Conservation (phyloP, 2,329 filamentous ascomycete genomes). For the Exophiala sideris region DNA sequence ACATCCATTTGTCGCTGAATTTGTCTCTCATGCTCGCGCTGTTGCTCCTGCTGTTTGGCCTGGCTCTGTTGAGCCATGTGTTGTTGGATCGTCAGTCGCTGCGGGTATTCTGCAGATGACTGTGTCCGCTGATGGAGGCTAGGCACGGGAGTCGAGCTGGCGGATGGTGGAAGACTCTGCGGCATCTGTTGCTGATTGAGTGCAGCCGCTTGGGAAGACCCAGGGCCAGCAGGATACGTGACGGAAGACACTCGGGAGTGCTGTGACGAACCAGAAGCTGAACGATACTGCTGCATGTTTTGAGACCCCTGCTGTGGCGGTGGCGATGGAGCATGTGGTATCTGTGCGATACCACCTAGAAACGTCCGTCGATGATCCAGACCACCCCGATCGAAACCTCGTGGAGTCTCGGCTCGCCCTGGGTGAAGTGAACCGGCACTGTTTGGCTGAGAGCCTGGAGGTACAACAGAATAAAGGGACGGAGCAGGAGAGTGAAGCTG, state of each 20-base stretch:
- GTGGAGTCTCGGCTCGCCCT: constrained; percentile 14
- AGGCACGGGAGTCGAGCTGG: constrained; percentile 26
- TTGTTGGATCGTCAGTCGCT: constrained; percentile 26
- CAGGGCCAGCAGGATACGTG: constrained; percentile 15
- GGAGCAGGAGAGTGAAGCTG: constrained; percentile 26
- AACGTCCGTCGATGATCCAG: constrained; percentile 23
- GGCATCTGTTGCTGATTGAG: constrained; percentile 12
- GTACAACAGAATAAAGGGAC: constrained; percentile 25
- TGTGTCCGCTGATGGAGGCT: constrained; percentile 24
- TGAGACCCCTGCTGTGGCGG: constrained; percentile 23
- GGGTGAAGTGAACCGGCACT: constrained; percentile 10
- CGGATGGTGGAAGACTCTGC: constrained; percentile 22
- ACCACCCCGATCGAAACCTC: constrained; percentile 16
- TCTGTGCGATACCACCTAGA: constrained; percentile 19
- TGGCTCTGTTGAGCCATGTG: constrained; percentile 23
- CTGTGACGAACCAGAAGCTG: constrained; percentile 19
- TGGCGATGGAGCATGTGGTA: constrained; percentile 24
- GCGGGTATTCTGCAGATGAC: constrained; percentile 16
- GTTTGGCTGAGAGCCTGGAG: constrained; percentile 15
- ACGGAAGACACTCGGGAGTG: constrained; percentile 23
- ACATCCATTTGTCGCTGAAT: constrained; percentile 21
- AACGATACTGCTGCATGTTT: constrained; percentile 14
- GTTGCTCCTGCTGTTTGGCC: constrained; percentile 25
- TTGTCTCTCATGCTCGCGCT: constrained; percentile 21
- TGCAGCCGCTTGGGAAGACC: constrained; percentile 3